These are phyloP conservation scores for Leptographium flavum DNA, from an alignment of 2,329 filamentous ascomycete genomes.

Conservation along the genomic window DNA sequence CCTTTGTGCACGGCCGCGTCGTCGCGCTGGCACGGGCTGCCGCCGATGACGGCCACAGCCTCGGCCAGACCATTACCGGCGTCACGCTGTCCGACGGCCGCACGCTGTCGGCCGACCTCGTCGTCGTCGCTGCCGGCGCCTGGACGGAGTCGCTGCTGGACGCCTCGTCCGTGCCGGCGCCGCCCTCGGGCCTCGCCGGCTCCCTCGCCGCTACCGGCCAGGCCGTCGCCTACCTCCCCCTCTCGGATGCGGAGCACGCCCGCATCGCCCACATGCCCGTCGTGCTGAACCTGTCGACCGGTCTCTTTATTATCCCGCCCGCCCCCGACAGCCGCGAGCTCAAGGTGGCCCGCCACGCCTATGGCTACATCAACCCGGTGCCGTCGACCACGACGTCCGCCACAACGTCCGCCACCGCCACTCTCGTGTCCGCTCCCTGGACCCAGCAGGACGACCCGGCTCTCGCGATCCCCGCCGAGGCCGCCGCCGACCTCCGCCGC, in stretches of 20 bases:
- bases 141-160: conserved; percentile 52
- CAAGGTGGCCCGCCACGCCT: conserved; percentile 56
- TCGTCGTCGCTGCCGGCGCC: conserved; percentile 71
- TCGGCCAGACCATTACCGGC: conserved; percentile 39
- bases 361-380: conserved; percentile 47
- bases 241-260: conserved; percentile 54
- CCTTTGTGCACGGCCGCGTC: conserved; percentile 37
- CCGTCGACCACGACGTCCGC: conserved; percentile 18
- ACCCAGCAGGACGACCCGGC: conserved; percentile 35
- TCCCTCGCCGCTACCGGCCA: conserved; percentile 73
- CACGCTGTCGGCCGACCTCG: conserved; percentile 40
- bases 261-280: conserved; percentile 53
- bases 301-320: conserved; percentile 64
- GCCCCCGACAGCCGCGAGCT: conserved; percentile 32
- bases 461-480: conserved; percentile 42
- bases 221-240: conserved; percentile 59
- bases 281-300: conserved; percentile 54
- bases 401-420: conserved; percentile 4
- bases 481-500: conserved; percentile 42
- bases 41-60: conserved; percentile 13
- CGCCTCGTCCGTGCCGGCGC: conserved; percentile 4
- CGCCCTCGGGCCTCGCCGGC: conserved; percentile 53
- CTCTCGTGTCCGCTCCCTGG: conserved; percentile 23
- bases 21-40: conserved; percentile 20
- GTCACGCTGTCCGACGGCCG: conserved; percentile 26